Conservation (phyloP, 306 rosid species). For the Albizia julibrissin region DNA sequence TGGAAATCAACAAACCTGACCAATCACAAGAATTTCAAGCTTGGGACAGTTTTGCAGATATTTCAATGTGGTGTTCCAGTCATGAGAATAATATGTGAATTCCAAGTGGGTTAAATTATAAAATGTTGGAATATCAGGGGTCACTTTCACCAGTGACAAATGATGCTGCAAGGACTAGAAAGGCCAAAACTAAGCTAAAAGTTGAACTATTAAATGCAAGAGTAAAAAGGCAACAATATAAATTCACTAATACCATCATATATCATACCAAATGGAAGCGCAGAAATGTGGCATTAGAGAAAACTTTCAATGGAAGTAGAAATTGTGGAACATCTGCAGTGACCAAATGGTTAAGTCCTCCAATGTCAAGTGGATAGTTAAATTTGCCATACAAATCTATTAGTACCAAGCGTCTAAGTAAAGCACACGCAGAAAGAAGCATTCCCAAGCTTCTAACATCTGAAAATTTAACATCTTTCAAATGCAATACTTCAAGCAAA, state of each 20-base stretch:
- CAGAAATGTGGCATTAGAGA: not conserved
- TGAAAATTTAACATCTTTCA: not conserved
- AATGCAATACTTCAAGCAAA: not conserved
- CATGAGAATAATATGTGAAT: accelerated
- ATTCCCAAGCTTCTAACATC: accelerated
- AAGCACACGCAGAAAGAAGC: not conserved
- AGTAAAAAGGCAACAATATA: not conserved
- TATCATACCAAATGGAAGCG: not conserved
- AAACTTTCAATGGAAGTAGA: not conserved
- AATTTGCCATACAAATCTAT: not conserved
- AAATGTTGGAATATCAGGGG: not conserved
- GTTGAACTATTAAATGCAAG: not conserved
- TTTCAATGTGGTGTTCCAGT: not conserved
- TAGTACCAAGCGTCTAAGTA: not conserved
- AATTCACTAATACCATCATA: not conserved
- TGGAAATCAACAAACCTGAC: not conserved
- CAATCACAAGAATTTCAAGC: not conserved
- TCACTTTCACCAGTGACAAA: too few species aligned
- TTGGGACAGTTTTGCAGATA: not conserved
- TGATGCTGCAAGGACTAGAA: not conserved
- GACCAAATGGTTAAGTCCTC: not conserved
- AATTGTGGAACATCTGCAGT: not conserved
- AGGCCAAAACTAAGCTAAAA: not conserved
- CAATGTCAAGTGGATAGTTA: not conserved
- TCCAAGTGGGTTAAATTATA: not conserved